A percentile compares a stretch with the other conserved stretches of the same genome.
Evolutionary conservation across 768 basidiomycete species (phyloP).

Genomic region (Boletus coccyginus): DNA sequence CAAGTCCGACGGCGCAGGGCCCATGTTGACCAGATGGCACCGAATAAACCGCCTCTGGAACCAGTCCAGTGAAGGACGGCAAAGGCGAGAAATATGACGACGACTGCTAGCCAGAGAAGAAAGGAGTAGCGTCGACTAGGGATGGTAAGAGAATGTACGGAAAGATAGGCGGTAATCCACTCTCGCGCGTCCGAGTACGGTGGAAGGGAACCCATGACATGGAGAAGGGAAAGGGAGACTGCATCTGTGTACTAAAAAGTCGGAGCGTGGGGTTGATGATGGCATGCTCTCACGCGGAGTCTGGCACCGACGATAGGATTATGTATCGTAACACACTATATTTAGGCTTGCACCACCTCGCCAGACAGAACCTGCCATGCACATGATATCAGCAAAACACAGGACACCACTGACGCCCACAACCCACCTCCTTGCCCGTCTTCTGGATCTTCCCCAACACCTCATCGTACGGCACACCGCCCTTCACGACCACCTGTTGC

Average conservation of each 20-base stretch:
- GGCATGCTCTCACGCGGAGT: not conserved
- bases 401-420: not conserved
- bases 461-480: conserved; percentile 57
- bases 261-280: not conserved
- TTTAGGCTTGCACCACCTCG: conserved; percentile 19
- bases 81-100: conserved; percentile 38
- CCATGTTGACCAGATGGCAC: conserved; percentile 60
- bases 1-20: conserved; percentile 55
- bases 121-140: conserved; percentile 56
- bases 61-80: conserved; percentile 44
- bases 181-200: conserved; percentile 41
- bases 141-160: conserved; percentile 51
- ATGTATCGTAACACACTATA: not conserved
- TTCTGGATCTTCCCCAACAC: conserved; percentile 77
- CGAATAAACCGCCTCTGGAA: conserved; percentile 39
- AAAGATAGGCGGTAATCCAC: conserved; percentile 58
- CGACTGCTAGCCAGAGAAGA: conserved; percentile 56
- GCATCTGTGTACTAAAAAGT: not conserved
- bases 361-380: conserved; percentile 47
- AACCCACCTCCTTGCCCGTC: conserved; percentile 83
- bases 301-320: not conserved
- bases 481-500: conserved; percentile 72
- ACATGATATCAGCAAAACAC: not conserved
- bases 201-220: conserved; percentile 43
- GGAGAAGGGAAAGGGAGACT: not conserved